These are phyloP conservation scores for Cicer bijugum DNA, from an alignment of 306 rosid genomes.

Conservation along the genomic window DNA sequence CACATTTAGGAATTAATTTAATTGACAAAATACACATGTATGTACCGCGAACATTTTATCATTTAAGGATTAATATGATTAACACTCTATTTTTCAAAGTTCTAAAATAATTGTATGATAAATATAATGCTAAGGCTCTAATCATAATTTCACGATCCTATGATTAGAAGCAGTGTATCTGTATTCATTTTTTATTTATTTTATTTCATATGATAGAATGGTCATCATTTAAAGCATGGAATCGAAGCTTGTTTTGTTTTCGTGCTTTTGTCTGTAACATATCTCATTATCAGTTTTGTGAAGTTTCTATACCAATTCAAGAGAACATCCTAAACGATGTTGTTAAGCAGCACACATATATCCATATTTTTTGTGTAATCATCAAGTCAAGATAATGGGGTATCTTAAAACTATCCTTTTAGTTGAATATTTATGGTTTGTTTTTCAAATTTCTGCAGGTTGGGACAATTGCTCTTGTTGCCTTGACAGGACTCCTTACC, in stretches of 20 bases:
- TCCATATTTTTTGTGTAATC: constrained; percentile 24
- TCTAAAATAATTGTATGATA: background rate
- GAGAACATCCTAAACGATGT: background rate
- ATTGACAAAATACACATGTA: background rate
- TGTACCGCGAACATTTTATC: background rate
- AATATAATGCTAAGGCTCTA: too few relatives aligned
- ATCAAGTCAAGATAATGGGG: constrained; percentile 15
- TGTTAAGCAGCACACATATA: background rate
- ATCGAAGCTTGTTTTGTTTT: background rate
- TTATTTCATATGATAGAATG: constrained; percentile 12
- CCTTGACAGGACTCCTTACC: constrained; percentile 72
- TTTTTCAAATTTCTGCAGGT: constrained; percentile 59
- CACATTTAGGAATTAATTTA: background rate
- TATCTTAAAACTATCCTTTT: background rate
- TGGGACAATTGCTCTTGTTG: constrained; percentile 69
- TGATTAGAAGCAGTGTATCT: too few relatives aligned
- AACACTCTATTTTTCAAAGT: background rate
- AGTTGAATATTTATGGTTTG: constrained; percentile 13
- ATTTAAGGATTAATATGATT: background rate
- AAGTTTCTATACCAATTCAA: background rate
- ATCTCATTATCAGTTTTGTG: background rate
- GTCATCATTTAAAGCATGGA: background rate
- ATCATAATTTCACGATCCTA: too few relatives aligned
- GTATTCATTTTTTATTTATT: background rate
- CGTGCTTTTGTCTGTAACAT: background rate